Conservation (phyloP, 129 eudicot species). For the Calendula officinalis region DNA sequence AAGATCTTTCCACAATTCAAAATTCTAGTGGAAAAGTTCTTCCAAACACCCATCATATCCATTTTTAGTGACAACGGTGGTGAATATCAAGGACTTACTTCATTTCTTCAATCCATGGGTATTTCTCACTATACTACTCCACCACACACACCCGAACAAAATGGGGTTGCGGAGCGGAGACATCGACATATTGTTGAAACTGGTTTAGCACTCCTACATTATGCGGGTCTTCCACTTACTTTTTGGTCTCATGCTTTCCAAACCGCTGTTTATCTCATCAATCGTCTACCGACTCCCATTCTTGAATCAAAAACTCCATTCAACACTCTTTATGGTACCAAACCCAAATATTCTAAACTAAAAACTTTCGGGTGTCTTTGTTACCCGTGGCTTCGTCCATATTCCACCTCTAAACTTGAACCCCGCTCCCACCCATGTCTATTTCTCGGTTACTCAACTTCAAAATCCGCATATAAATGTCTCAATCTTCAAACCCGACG, state of each 20-base stretch:
- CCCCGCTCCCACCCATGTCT: neutral
- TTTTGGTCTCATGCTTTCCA: neutral
- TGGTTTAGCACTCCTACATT: neutral
- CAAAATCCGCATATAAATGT: neutral
- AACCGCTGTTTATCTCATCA: too few relatives aligned
- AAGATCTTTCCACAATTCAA: too few relatives aligned
- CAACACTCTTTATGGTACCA: too few relatives aligned
- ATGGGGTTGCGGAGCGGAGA: neutral
- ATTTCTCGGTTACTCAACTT: neutral
- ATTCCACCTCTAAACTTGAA: neutral
- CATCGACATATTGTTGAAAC: neutral
- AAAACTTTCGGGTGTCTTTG: too few relatives aligned
- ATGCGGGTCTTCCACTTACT: neutral
- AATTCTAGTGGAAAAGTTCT: too few relatives aligned
- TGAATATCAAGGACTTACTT: constrained; percentile 5
- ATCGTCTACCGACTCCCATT: too few relatives aligned
- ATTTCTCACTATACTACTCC: constrained; percentile 9
- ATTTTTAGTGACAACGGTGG: neutral
- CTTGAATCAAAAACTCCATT: too few relatives aligned
- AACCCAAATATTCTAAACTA: too few relatives aligned
- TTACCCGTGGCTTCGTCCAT: neutral
- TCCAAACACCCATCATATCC: too few relatives aligned
- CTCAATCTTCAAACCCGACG: neutral
- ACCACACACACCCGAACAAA: neutral
- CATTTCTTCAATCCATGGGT: constrained; percentile 5